A percentile compares a stretch with the other conserved stretches of the same genome.
These are phyloP conservation scores for Boletus pseudopeckii DNA, from an alignment of 768 basidiomycete species.

Conservation along the genomic window DNA sequence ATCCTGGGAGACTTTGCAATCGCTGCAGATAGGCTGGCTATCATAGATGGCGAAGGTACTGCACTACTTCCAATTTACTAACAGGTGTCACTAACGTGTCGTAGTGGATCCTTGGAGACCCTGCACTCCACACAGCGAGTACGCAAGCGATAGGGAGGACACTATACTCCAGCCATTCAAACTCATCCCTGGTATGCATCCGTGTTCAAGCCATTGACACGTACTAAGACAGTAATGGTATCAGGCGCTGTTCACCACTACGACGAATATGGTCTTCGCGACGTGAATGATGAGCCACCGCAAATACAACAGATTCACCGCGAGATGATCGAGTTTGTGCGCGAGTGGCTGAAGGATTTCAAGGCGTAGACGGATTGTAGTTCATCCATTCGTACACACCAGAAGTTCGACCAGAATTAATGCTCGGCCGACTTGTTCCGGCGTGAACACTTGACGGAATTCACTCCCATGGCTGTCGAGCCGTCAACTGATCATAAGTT, in stretches of 20 bases:
- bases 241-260: conserved; percentile 68
- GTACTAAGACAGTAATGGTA: not conserved
- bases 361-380: conserved; percentile 10
- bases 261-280: conserved; percentile 68
- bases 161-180: conserved; percentile 79
- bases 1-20: conserved; percentile 80
- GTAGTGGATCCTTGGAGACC: conserved; percentile 90
- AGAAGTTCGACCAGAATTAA: not conserved
- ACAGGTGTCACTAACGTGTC: not conserved
- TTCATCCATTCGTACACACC: not conserved
- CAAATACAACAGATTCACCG: conserved; percentile 78
- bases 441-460: not conserved
- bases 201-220: not conserved
- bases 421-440: not conserved
- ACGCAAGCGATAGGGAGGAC: conserved; percentile 66
- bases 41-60: conserved; percentile 82
- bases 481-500: too few species aligned
- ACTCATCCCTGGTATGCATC: conserved; percentile 69
- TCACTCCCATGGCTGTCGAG: not conserved
- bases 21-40: conserved; percentile 75
- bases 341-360: conserved; percentile 62
- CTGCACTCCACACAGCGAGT: conserved; percentile 74
- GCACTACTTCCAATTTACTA: not conserved
- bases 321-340: conserved; percentile 78
- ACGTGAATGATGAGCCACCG: conserved; percentile 62